Base-by-base conservation (phyloP, 2,329 filamentous ascomycete genomes). In the Fusarium sororula region DNA sequence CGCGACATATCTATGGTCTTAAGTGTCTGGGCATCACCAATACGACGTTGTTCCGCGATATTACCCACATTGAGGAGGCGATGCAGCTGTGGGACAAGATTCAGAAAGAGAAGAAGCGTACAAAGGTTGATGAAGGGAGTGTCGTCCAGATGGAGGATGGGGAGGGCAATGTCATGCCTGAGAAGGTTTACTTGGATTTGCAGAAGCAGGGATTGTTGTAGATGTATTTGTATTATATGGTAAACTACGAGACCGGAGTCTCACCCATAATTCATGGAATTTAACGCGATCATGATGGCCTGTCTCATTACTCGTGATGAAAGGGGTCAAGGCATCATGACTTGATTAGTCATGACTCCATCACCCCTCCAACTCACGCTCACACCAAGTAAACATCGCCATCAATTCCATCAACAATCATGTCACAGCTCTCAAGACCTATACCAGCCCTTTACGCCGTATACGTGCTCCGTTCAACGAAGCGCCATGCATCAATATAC, bases 141-240 rank as follows among this genome's bases (percentile, higher is more conserved):
- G 90, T 99, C 15, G 94, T 98, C 56, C 95, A 99, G 86, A 99
- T 99, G 96, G 96, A 99, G 86, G 96, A 99, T 82, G 93, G 91
- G 0, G 94, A 97, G 81, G 96, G 96, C 53, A 98, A 99, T 79
- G 96, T 99, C 65, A 99, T 99, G 96, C 96, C 97, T 0, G 95
- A 98, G 85, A 97, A 98, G 87, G 96, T 99, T 62, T 99, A 98
- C 82, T 92, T 95, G 75, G 96, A 99, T 87, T 84, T 98, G 83
- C 93, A 94, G 83, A 97, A 97, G 85, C 94, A 97, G 81, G 96
- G 96, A 39, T 86, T 98, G 79, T 84, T 97, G 74, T 96, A 87
- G 77, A 66, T 56, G 56, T 51, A 61, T 54, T 56, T 73, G 47
- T 77, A 68, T 37, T 55, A 45, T 44, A 68, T 32, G 66, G 32